Base-by-base conservation (phyloP, 2,329 filamentous ascomycete genomes). In the Pestalotiopsis sp. region DNA sequence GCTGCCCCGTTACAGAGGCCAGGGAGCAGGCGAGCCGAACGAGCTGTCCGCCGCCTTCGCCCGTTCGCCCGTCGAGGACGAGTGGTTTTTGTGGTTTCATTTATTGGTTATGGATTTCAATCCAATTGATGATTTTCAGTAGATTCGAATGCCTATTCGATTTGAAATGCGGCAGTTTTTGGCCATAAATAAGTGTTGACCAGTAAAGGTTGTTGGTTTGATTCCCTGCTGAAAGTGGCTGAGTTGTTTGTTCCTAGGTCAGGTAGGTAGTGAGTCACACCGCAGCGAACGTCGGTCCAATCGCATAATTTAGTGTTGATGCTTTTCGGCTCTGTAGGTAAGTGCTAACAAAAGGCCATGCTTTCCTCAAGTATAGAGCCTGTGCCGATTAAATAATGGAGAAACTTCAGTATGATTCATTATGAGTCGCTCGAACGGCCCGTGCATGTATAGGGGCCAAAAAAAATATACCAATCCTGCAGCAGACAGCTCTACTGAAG, bases 11-110 rank as follows among this genome's bases (percentile, higher is more conserved):
- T 36, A 91, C 81, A 1, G 89, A 85, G 12, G 88, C 84, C 6
- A 91, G 79, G 1, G 82, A 82, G 45, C 88, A 81, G 2, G 88
- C 87, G 1, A 90, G 79, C 58, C 89, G 80, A 0, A 91, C 84
- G 0, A 91, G 77, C 71, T 91, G 89, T 2, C 89, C 89, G 3
- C 88, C 89, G 4, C 89, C 89, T 74, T 91, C 88, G 1, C 88
- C 88, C 0, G 83, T 87, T 13, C 82, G 78, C 17, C 88, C 89
- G 71, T 90, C 87, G 2, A 91, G 76, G 65, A 83, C 79, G 27
- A 89, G 49, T 6, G 70, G 69, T 36, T 72, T 72, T 64, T 65
- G 66, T 3, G 69, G 17, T 45, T 60, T 68, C 73, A 72, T 72
- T 61, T 13, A n/a, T 36, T 59, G 20, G 5, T 2, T 25, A 3